Evolutionary conservation across 2,329 filamentous ascomycete species (phyloP).

Genomic region (Huntiella savannae): DNA sequence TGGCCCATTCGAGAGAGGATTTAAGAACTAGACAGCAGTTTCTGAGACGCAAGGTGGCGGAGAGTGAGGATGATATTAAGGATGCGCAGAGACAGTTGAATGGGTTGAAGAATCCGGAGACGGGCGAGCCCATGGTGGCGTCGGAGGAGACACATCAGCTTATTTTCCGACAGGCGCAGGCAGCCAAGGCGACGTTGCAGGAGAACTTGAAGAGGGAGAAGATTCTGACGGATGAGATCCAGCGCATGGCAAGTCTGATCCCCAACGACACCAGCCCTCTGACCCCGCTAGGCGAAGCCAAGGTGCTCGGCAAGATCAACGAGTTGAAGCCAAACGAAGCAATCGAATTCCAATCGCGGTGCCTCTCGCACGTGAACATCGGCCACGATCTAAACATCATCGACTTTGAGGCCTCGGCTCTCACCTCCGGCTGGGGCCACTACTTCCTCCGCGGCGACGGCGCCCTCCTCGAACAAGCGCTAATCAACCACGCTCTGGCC

Average conservation of each 20-base stretch:
- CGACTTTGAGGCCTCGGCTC: constrained; percentile 66
- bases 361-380: constrained; percentile 60
- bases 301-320: constrained; percentile 62
- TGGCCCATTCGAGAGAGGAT: constrained; percentile 26
- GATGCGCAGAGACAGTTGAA: constrained; percentile 14
- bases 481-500: constrained; percentile 67
- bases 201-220: constrained; percentile 42
- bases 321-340: constrained; percentile 22
- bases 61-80: neutral
- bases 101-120: constrained; percentile 22
- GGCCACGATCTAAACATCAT: constrained; percentile 73
- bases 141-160: constrained; percentile 25
- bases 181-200: constrained; percentile 42
- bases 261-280: constrained; percentile 68
- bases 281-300: constrained; percentile 52
- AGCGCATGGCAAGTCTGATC: constrained; percentile 53
- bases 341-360: neutral
- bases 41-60: neutral
- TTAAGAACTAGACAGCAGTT: neutral
- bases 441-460: constrained; percentile 90
- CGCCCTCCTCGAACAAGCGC: constrained; percentile 82
- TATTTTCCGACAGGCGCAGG: constrained; percentile 43
- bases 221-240: constrained; percentile 44
- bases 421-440: constrained; percentile 90
- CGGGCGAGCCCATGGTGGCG: constrained; percentile 18